Conservation (phyloP, 2,329 filamentous ascomycete genomes). For the Botrytis paeoniae region DNA sequence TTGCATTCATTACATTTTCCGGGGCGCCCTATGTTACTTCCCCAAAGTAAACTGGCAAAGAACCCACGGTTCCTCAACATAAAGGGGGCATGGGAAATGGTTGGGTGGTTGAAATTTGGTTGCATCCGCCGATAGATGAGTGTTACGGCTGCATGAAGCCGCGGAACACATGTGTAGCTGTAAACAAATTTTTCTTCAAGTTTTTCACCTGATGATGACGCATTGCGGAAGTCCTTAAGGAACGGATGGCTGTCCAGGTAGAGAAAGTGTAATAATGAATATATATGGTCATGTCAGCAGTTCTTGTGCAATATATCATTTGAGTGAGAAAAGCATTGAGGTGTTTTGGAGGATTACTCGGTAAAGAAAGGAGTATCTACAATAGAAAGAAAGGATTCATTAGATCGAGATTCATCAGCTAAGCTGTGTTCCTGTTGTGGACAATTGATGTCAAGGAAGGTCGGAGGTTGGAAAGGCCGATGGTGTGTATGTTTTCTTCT, state of each 20-base stretch:
- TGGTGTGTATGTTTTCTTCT: conserved; percentile 7
- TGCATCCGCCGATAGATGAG: conserved; percentile 21
- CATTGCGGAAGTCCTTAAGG: conserved; percentile 15
- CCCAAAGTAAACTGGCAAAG: conserved; percentile 5
- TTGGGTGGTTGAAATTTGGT: conserved; percentile 14
- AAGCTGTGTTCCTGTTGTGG: not conserved
- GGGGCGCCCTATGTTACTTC: not conserved
- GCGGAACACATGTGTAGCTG: conserved; percentile 20
- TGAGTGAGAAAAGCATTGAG: not conserved
- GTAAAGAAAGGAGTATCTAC: conserved; percentile 13
- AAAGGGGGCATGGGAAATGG: conserved; percentile 7
- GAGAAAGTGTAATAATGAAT: not conserved
- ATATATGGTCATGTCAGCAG: conserved; percentile 18
- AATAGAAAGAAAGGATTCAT: not conserved
- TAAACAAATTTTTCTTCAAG: conserved; percentile 12
- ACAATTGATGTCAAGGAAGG: too few species aligned
- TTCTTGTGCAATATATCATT: conserved; percentile 16
- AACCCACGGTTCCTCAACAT: not conserved
- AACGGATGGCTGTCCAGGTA: not conserved
- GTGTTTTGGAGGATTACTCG: not conserved
- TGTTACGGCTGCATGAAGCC: conserved; percentile 14
- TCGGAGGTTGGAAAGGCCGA: not conserved
- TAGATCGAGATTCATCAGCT: not conserved
- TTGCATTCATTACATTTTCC: not conserved
- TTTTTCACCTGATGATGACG: conserved; percentile 19